phyloP scores from a whole-genome alignment of 768 basidiomycete species.

The Auriscalpium vulgare region DNA sequence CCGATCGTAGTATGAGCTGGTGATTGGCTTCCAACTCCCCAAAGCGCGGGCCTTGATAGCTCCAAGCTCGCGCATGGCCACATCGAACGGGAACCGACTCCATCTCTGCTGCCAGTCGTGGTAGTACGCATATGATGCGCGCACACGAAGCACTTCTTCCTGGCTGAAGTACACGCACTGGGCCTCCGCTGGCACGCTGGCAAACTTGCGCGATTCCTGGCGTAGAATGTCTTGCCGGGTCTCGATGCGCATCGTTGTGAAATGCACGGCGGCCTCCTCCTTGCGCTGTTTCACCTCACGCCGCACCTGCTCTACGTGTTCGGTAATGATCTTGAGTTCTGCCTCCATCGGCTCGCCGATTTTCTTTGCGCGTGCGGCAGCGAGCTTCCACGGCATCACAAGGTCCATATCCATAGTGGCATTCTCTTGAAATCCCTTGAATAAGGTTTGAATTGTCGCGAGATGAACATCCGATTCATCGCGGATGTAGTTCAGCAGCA shows the following conservation, averaged over 20 bases:
- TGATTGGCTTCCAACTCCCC: slow-evolving; percentile 33
- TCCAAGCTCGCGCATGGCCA: slow-evolving; percentile 46
- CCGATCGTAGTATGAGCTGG: slow-evolving; percentile 36
- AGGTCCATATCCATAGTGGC: slow-evolving; percentile 21
- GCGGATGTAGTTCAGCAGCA: slow-evolving; percentile 23
- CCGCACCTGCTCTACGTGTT: slow-evolving; percentile 32
- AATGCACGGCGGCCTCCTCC: slow-evolving; percentile 14
- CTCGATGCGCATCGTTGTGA: slow-evolving; percentile 35
- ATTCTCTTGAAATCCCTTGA: slow-evolving; percentile 9
- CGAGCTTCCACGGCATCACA: slow-evolving; percentile 31
- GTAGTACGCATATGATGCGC: slow-evolving; percentile 45
- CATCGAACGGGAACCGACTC: slow-evolving; percentile 43
- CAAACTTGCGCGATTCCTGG: slow-evolving; percentile 34
- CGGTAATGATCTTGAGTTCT: slow-evolving; percentile 31
- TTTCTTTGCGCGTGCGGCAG: slow-evolving; percentile 15
- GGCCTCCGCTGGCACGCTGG: slow-evolving; percentile 21
- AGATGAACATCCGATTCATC: slow-evolving; percentile 16
- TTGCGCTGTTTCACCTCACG: slow-evolving; percentile 13
- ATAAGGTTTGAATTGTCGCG: slow-evolving; percentile 22
- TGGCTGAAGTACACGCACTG: slow-evolving; percentile 19
- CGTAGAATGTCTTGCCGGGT: slow-evolving; percentile 41
- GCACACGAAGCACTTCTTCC: slow-evolving; percentile 29
- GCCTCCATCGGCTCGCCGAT: slow-evolving; percentile 16
- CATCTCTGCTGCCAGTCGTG: slow-evolving; percentile 22
- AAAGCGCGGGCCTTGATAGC: slow-evolving; percentile 41